Percentiles rank a stretch among this genome's conserved stretches.
Evolutionary conservation across 441 rosid genomes (phyloP).

Genomic region (Erodium trifolium): DNA sequence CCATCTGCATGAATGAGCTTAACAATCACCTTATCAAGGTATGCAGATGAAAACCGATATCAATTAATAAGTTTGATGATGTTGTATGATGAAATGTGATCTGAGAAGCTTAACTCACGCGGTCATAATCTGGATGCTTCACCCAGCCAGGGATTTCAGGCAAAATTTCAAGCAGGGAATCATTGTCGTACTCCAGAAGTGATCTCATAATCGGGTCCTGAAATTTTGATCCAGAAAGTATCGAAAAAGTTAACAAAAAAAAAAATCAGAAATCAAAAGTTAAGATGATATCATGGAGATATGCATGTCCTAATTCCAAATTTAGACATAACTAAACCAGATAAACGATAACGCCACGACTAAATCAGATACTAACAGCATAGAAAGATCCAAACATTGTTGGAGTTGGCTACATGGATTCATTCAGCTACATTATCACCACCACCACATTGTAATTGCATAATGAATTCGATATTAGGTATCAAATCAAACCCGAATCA

Average conservation of each 20-base stretch:
- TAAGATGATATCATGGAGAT: neutral
- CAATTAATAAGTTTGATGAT: neutral
- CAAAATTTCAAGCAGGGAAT: slow-evolving; percentile 26
- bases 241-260: no score
- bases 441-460: neutral
- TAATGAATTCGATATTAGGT: neutral
- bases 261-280: neutral
- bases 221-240: neutral
- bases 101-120: slow-evolving; percentile 19
- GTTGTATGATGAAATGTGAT: neutral
- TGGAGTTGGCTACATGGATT: neutral
- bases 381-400: neutral
- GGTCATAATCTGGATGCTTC: slow-evolving; percentile 36
- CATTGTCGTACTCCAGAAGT: slow-evolving; percentile 24
- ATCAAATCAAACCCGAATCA: no score
- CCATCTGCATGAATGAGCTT: slow-evolving; percentile 21
- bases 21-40: neutral
- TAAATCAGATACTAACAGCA: neutral
- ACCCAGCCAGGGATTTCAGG: slow-evolving; percentile 37
- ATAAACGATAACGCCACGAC: neutral
- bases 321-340: neutral
- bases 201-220: slow-evolving; percentile 29
- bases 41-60: neutral
- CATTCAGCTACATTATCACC: neutral
- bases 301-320: neutral